phyloP scores from a whole-genome alignment of 768 basidiomycete species.

The Calocera cornea region DNA sequence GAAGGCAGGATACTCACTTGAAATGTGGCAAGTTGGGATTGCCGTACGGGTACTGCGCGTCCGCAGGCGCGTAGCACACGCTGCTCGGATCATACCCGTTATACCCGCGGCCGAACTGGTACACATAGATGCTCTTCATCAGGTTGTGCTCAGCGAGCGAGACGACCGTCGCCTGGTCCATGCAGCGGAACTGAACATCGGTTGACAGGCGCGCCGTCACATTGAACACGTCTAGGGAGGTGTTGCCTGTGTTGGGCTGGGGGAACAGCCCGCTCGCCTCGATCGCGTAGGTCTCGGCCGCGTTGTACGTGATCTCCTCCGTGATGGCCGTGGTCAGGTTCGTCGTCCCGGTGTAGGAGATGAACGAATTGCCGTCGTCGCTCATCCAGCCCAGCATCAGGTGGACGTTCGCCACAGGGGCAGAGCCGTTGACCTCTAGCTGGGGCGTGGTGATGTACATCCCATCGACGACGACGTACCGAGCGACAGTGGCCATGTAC shows the following conservation, averaged over 20 bases:
- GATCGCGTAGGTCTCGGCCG: conserved; percentile 12
- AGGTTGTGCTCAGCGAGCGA: conserved; percentile 31
- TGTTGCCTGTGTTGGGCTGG: conserved; percentile 25
- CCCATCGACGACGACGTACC: conserved; percentile 35
- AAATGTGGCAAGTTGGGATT: conserved; percentile 37
- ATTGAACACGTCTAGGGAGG: conserved; percentile 34
- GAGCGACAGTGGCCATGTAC: conserved; percentile 23
- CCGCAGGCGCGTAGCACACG: conserved; percentile 33
- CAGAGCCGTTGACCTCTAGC: conserved; percentile 30
- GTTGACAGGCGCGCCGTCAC: conserved; percentile 33
- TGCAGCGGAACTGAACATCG: conserved; percentile 35
- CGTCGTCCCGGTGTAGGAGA: conserved; percentile 24
- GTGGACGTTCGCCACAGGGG: conserved; percentile 32
- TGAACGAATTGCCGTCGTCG: conserved; percentile 38
- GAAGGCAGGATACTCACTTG: conserved; percentile 19
- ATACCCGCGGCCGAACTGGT: conserved; percentile 19
- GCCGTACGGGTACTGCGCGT: conserved; percentile 32
- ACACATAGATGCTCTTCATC: conserved; percentile 33
- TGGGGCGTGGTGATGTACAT: conserved; percentile 30
- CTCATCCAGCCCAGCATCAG: conserved; percentile 40
- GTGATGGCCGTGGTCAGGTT: not conserved
- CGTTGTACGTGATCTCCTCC: not conserved
- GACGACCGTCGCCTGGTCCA: conserved; percentile 38
- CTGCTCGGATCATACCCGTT: conserved; percentile 33
- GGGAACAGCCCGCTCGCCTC: conserved; percentile 32